A percentile compares a stretch with the other conserved stretches of the same genome.
Evolutionary conservation across 805 yeast genomes (phyloP).

Genomic region (Kuraishia cidri): DNA sequence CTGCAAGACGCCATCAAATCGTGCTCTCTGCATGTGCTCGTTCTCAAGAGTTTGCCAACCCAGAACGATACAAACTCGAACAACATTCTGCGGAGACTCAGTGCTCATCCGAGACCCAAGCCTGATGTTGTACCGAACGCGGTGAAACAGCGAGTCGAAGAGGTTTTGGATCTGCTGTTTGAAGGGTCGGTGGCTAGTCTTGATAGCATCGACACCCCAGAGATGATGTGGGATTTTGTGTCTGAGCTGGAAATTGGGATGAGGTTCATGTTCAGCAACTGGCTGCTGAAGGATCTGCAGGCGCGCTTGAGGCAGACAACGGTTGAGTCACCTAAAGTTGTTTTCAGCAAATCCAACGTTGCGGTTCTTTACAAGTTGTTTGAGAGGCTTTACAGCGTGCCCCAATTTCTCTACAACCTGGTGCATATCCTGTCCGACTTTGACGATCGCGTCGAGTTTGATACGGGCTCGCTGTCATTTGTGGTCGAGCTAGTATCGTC

Average conservation of each 20-base stretch:
- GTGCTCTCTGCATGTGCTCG: conserved; percentile 40
- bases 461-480: conserved; percentile 5
- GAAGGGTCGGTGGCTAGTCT: not conserved
- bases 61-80: conserved; percentile 28
- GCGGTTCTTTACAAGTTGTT: conserved; percentile 7
- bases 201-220: too few relatives aligned
- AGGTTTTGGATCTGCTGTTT: not conserved
- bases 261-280: not conserved
- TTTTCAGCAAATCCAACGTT: conserved; percentile 26
- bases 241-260: not conserved
- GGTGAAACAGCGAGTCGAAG: not conserved
- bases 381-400: not conserved
- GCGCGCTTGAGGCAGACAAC: conserved; percentile 5
- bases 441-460: conserved; percentile 28
- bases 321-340: too few relatives aligned
- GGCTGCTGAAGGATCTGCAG: not conserved
- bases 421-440: conserved; percentile 9
- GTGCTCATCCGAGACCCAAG: not conserved
- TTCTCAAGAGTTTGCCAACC: conserved; percentile 52
- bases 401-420: conserved; percentile 3
- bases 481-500: not conserved
- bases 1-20: conserved; percentile 40
- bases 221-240: not conserved
- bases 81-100: conserved; percentile 12
- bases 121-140: not conserved